Evolutionary conservation across 495 filamentous ascomycete genomes (phyloP).

Genomic region (Podospora anserina): DNA sequence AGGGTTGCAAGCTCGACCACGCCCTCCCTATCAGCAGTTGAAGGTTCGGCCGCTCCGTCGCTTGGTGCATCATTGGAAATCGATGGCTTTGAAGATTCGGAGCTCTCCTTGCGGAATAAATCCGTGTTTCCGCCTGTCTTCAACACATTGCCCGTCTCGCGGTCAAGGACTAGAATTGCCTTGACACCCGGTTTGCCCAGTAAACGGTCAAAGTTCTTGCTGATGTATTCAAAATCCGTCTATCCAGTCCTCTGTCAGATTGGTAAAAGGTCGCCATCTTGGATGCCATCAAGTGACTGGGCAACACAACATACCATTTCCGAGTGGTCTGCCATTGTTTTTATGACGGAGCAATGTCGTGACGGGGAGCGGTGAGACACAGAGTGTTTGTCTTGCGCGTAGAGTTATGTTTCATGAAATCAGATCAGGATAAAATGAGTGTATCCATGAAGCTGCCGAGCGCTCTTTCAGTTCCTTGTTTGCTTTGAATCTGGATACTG

Average conservation of each 20-base stretch:
- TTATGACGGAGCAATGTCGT: neutral
- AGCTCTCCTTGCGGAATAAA: conserved; percentile 15
- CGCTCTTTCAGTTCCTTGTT: neutral
- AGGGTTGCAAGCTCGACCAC: conserved; percentile 58
- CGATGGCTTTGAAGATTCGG: neutral
- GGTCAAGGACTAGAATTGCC: conserved; percentile 60
- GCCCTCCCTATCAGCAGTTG: conserved; percentile 18
- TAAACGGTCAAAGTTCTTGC: conserved; percentile 56
- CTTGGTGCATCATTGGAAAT: neutral
- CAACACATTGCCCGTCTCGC: conserved; percentile 57
- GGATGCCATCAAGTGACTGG: too few species aligned
- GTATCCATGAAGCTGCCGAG: neutral
- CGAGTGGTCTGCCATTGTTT: neutral
- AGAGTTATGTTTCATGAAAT: neutral
- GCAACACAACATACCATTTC: neutral
- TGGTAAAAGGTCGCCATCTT: neutral
- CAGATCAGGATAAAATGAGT: neutral
- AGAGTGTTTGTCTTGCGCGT: neutral
- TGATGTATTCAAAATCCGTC: conserved; percentile 32
- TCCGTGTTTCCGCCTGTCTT: conserved; percentile 58
- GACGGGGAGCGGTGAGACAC: neutral
- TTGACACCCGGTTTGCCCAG: conserved; percentile 64
- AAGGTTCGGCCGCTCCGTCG: neutral
- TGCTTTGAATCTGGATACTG: neutral
- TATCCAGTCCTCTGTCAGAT: conserved; percentile 12